phyloP scores from a whole-genome alignment of 1,284 basidiomycete genomes.

The Malassezia brasiliensis region DNA sequence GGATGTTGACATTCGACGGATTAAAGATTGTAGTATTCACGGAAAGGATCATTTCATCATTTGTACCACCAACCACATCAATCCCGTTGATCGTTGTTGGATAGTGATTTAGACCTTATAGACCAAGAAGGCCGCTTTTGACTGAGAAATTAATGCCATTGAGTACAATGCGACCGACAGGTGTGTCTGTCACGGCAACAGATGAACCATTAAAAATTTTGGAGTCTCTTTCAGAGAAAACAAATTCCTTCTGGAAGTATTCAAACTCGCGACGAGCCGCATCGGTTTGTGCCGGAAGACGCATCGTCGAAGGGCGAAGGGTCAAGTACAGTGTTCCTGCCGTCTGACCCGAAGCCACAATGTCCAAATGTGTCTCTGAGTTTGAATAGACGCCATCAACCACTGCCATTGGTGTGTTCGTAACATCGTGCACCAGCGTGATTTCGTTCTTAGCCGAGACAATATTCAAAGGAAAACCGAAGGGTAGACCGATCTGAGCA shows the following conservation, averaged over 20 bases:
- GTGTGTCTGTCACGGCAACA: slow-evolving; percentile 59
- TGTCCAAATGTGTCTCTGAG: slow-evolving; percentile 22
- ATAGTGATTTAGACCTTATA: slow-evolving; percentile 58
- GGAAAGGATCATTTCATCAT: slow-evolving; percentile 57
- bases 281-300: slow-evolving; percentile 55
- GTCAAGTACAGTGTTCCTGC: slow-evolving; percentile 61
- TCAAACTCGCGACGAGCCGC: slow-evolving; percentile 40
- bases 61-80: slow-evolving; percentile 62
- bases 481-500: slow-evolving; percentile 61
- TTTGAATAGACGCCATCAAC: slow-evolving; percentile 21
- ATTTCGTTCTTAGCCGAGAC: slow-evolving; percentile 57
- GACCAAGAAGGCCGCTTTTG: slow-evolving; percentile 57
- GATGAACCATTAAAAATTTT: slow-evolving; percentile 61
- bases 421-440: slow-evolving; percentile 56
- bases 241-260: slow-evolving; percentile 46
- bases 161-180: slow-evolving; percentile 60
- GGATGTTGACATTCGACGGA: slow-evolving; percentile 61
- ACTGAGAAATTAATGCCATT: slow-evolving; percentile 67
- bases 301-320: slow-evolving; percentile 56
- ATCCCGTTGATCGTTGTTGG: slow-evolving; percentile 57
- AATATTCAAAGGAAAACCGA: slow-evolving; percentile 62
- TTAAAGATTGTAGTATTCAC: slow-evolving; percentile 58
- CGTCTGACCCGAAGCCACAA: slow-evolving; percentile 54
- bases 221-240: slow-evolving; percentile 52
- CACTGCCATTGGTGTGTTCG: slow-evolving; percentile 54